phyloP scores from a whole-genome alignment of 2,329 filamentous ascomycete genomes.

The Aspergillus fumigatiaffinis region DNA sequence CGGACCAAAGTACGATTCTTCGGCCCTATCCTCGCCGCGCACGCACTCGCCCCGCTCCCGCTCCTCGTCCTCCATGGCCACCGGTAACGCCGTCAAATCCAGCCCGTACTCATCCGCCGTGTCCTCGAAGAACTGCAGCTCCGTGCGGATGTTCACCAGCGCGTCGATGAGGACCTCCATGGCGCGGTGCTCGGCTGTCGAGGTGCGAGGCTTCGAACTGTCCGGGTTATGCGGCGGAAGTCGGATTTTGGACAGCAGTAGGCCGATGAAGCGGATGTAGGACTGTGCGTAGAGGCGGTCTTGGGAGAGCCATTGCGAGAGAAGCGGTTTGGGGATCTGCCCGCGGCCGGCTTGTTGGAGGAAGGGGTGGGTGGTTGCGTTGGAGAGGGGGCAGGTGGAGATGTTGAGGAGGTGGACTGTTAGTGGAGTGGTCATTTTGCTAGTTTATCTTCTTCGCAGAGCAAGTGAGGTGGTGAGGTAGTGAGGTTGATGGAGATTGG shows the following conservation, averaged over 20 bases:
- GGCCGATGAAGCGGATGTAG: constrained; percentile 64
- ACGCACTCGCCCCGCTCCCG: constrained; percentile 26
- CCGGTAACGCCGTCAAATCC: constrained; percentile 42
- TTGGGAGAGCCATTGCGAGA: constrained; percentile 67
- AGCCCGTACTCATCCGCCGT: constrained; percentile 60
- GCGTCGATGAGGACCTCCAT: constrained; percentile 62
- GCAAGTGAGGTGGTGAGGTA: too few species aligned
- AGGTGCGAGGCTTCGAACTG: constrained; percentile 22
- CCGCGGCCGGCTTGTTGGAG: constrained; percentile 62
- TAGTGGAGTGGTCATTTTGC: constrained; percentile 41
- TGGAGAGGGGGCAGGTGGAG: constrained; percentile 45
- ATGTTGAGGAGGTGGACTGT: constrained; percentile 55
- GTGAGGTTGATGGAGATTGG: not conserved
- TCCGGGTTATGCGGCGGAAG: constrained; percentile 42
- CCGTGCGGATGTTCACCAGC: constrained; percentile 62
- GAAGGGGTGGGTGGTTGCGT: constrained; percentile 64
- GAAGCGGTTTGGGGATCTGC: constrained; percentile 51
- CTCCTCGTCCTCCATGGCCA: not conserved
- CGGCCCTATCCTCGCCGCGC: not conserved
- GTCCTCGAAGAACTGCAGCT: constrained; percentile 64
- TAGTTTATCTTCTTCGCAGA: too few species aligned
- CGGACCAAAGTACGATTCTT: constrained; percentile 14
- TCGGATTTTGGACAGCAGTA: constrained; percentile 59
- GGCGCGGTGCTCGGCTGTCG: constrained; percentile 50
- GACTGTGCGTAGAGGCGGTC: constrained; percentile 68